Base-by-base conservation (phyloP, 495 filamentous ascomycete species). In the Aspergillus cristatus region DNA sequence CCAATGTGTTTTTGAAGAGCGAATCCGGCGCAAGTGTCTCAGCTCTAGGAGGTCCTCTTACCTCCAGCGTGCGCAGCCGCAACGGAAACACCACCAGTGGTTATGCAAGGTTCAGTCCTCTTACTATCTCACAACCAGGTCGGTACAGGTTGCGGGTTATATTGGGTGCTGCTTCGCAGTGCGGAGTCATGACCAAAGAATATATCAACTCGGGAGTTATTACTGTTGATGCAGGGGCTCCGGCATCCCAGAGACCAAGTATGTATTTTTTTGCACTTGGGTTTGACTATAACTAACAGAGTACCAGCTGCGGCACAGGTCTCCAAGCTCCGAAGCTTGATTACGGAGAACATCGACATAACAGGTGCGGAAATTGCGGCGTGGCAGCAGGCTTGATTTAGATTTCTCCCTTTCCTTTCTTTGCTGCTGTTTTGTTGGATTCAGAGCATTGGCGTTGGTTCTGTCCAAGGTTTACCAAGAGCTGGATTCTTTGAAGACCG, bases 281-380 rank as follows among this genome's bases (percentile, higher is more conserved):
- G n/a, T n/a, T n/a, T n/a, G n/a, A n/a, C n/a, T n/a, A 41, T 53
- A 37, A 53, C 22, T 14, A 8, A 46, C 6, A 14, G 34, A 22
- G 34, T 35, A n/a, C 22, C 41, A 66, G 62, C 50, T 40, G 40
- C 57, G 6, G 25, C 42, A n/a, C 55, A 60, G 25, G 31, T 61
- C 12, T 38, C 45, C 4, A 55, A 40, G 33, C 45, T 63, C 2
- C 57, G 55, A 28, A 45, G 32, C 36, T 51, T 67, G 16, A 53
- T 57, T 11, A 39, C 52, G 16, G 60, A 67, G 35, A 62, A 63
- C 18, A 41, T 64, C 16, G 63, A 58, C 40, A 63, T 67, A 28
- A 53, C 63, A 1, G 32, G 45, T 1, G 49, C 47, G 3, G 58
- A 67, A 15, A 64, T 67, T 35, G 49, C 50, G 1, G 41, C 38